Evolutionary conservation across 148 eudicot species (phyloP), one percentile per base, ranked within the genome.

Genomic region (Vaccinium corymbosum): DNA sequence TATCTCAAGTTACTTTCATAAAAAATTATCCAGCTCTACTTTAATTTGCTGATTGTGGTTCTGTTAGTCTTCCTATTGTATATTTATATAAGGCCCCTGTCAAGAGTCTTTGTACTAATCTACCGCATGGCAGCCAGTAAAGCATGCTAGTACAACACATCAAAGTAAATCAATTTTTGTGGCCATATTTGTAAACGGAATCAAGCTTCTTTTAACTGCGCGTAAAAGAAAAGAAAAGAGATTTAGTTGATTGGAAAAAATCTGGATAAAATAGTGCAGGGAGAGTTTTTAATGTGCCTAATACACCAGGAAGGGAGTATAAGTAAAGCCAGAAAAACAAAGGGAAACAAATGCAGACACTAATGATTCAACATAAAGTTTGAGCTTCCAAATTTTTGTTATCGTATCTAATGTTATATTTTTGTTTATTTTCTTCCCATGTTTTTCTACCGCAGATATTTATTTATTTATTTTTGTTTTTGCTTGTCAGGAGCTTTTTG

Each of bases 401-500:
- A 22, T 76, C 22, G 50, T 12, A 56, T 17, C n/a, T 8, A 25
- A 55, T 64, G 59, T 81, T 27, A 25, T 4, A 15, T 49, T 4
- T 86, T 74, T 46, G 79, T 86, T 61, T 61, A n/a, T n/a, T n/a
- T 0, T 12, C 55, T n/a, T n/a, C 35, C 55, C 10, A 25, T 38
- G 64, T 38, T 42, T 82, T 59, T 78, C 80, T 80, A 76, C 46
- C 87, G 81, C 91, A 94, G 98, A 91, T 93, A 49, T 93, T n/a
- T n/a, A n/a, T n/a, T n/a, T n/a, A n/a, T n/a, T n/a, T n/a, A n/a
- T n/a, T n/a, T n/a, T n/a, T n/a, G n/a, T n/a, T n/a, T n/a, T 86
- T 86, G 99, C 95, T 94, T 83, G 98, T 97, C 83, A 93, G 91
- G 86, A 87, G 94, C 76, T 89, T 89, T 83, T 76, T 94, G 85